Base-by-base conservation (phyloP, 352 stramenopile species). In the Phytophthora pinifolia region DNA sequence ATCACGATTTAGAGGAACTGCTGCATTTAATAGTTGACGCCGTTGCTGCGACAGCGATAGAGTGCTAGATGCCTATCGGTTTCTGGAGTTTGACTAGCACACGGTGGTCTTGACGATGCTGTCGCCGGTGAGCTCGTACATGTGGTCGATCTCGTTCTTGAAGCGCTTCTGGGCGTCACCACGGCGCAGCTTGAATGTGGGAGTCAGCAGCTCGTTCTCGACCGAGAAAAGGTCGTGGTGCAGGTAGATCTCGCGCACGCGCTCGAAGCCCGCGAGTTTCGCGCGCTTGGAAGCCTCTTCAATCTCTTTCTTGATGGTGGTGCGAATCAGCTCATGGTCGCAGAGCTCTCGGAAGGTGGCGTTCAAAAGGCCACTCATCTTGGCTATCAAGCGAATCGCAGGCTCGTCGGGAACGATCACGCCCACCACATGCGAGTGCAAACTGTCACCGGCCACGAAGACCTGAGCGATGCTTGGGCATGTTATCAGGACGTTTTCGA, bases 101-200 rank as follows among this genome's bases (percentile, higher is more conserved):
- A 61, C 67, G 48, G 35, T 54, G 64, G 50, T 69, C 62, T 54
- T 72, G 64, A 51, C 70, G 22, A 88, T 53, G 32, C 53, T 74
- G 52, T 88, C 77, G n/a, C 77, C 74, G 8, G 77, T 85, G 35
- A 74, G 62, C 36, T 64, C 51, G 54, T 89, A 93, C 52, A 93
- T 73, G 59, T 78, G 66, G 15, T 87, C 67, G 52, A 93, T 83
- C 49, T 91, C 73, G 35, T 48, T 74, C 48, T 88, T 76, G 51
- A 91, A 90, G 34, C 50, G 47, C 37, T 69, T 74, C 47, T 88
- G 72, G 20, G 74, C 77, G 32, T 90, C 79, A 10, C 45, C 63
- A 12, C 96, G 78, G 57, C 98, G 98, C 51, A 99, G 78, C 64
- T 99, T 99, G 74, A 98, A 97, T 2, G 96, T 98, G 8, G 96